Conservation (phyloP, 495 filamentous ascomycete species). For the Penicillium angulare region DNA sequence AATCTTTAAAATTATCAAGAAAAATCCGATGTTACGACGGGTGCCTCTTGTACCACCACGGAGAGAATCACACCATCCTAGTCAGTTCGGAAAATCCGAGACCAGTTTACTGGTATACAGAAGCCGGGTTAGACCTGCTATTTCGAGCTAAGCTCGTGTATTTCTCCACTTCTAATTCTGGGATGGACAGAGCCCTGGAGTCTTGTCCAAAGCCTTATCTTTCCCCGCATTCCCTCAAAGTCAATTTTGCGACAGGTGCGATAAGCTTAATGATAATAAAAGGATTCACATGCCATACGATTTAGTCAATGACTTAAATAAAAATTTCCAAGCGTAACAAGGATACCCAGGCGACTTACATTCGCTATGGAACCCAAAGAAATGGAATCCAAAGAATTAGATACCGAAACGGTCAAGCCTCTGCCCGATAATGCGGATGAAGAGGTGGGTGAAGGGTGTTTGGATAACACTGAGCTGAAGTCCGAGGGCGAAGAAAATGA, state of each 20-base stretch:
- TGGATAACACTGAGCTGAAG: slow-evolving; percentile 32
- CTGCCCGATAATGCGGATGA: slow-evolving; percentile 11
- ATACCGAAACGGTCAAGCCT: slow-evolving; percentile 15
- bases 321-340: too few species aligned
- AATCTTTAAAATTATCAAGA: too few species aligned
- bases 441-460: slow-evolving; percentile 27
- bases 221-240: slow-evolving; percentile 10
- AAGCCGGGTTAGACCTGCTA: slow-evolving; percentile 9
- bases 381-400: background rate
- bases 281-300: too few species aligned
- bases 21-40: too few species aligned
- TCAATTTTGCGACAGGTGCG: too few species aligned
- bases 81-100: too few species aligned
- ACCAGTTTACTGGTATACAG: too few species aligned
- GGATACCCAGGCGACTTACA: too few species aligned
- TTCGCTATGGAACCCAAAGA: background rate
- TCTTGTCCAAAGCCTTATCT: slow-evolving; percentile 1
- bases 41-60: too few species aligned
- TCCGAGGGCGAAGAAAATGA: slow-evolving; percentile 20
- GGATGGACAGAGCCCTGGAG: too few species aligned
- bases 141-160: slow-evolving; percentile 3
- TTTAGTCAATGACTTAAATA: too few species aligned
- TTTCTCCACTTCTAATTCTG: background rate
- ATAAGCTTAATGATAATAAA: background rate
- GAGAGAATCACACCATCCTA: too few species aligned